Percentiles rank a stretch among this genome's conserved stretches.
Conservation (phyloP, 106 monocot species). For the Dendrobium chrysotoxum region DNA sequence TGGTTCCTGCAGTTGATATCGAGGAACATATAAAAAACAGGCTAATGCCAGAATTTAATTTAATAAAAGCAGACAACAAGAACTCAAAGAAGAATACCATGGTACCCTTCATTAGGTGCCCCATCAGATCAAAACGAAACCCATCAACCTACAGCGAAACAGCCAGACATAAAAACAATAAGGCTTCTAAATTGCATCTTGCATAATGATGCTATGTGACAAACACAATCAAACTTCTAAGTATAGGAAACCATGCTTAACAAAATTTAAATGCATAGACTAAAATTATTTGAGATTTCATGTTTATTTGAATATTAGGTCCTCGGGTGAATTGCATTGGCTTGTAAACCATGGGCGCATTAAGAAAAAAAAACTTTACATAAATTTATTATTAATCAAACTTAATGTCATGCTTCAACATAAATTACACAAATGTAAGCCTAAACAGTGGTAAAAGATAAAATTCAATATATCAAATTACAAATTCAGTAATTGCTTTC, state of each 20-base stretch:
- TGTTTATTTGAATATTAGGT: not conserved
- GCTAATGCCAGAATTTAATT: no score
- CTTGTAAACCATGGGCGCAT: no score
- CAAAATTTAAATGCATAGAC: not conserved
- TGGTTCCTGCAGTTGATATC: no score
- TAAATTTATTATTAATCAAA: not conserved
- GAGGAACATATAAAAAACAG: no score
- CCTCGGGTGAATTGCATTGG: not conserved
- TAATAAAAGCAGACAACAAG: no score
- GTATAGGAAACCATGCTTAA: not conserved
- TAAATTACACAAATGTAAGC: no score
- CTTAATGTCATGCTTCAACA: no score
- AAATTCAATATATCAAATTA: no score
- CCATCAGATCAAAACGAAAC: slow-evolving; percentile 92
- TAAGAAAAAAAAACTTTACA: not conserved
- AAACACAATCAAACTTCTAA: not conserved
- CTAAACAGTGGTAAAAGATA: no score
- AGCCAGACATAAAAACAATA: not conserved
- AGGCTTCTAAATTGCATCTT: no score
- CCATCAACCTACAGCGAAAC: slow-evolving; percentile 60
- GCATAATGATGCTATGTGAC: not conserved
- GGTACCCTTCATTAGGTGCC: slow-evolving; percentile 82
- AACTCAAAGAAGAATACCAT: slow-evolving; percentile 45
- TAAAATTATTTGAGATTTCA: not conserved
- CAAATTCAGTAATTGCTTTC: no score